These are phyloP conservation scores for Zymoseptoria tritici DNA, from an alignment of 2,329 filamentous ascomycete genomes.

Conservation along the genomic window DNA sequence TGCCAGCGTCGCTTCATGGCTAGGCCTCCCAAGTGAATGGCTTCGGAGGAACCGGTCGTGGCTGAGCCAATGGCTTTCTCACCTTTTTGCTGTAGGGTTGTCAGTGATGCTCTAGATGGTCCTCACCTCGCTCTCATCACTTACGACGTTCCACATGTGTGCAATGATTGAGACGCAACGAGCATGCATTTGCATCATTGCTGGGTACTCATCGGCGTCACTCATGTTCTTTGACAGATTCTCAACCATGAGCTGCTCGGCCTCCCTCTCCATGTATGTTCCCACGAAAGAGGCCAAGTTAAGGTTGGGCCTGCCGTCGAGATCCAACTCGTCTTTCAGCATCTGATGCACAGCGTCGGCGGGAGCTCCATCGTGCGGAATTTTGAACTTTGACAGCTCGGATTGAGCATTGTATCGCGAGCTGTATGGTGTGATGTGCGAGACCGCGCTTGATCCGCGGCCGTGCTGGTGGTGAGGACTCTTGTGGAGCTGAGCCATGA, in stretches of 20 bases:
- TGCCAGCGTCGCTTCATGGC: slow-evolving; percentile 73
- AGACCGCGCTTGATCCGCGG: slow-evolving; percentile 31
- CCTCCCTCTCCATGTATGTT: slow-evolving; percentile 62
- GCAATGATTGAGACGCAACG: slow-evolving; percentile 63
- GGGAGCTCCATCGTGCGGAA: slow-evolving; percentile 51
- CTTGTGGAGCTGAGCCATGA: slow-evolving; percentile 47
- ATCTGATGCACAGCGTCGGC: slow-evolving; percentile 60
- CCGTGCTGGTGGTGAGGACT: slow-evolving; percentile 33
- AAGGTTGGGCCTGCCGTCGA: slow-evolving; percentile 57
- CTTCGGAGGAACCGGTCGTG: slow-evolving; percentile 62
- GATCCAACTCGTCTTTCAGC: slow-evolving; percentile 40
- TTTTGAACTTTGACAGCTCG: slow-evolving; percentile 53
- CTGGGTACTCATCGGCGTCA: slow-evolving; percentile 45
- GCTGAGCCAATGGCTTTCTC: slow-evolving; percentile 62
- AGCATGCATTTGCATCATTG: slow-evolving; percentile 52
- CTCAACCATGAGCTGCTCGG: slow-evolving; percentile 55
- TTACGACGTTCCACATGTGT: slow-evolving; percentile 1
- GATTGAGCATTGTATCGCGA: slow-evolving; percentile 48
- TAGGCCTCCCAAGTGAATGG: slow-evolving; percentile 37
- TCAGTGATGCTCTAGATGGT: background rate
- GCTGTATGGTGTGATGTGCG: slow-evolving; percentile 51
- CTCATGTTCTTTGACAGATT: slow-evolving; percentile 63
- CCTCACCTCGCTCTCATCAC: background rate
- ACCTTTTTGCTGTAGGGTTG: slow-evolving; percentile 36
- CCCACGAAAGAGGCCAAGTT: slow-evolving; percentile 65